Evolutionary conservation across 1,139 yeast species (phyloP), one percentile per base, ranked within the genome.

Genomic region (Suhomyces bokatorum): DNA sequence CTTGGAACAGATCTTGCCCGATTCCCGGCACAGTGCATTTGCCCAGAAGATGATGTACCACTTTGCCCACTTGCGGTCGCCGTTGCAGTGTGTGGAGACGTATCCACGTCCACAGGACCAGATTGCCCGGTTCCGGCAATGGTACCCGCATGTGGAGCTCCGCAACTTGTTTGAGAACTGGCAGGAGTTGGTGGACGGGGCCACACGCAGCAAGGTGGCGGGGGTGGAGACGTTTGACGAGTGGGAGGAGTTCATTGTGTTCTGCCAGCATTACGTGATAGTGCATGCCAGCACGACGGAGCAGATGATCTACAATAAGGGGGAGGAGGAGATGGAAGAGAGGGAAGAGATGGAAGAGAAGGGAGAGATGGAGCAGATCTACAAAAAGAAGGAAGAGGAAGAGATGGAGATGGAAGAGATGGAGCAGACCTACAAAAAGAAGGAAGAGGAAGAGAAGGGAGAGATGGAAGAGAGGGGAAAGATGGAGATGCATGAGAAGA

Each of bases 211-310:
- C 0, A 62, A 65, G 40, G 76, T 87, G 14, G 72, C 70, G 12
- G 45, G 60, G 2, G 73, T 84, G 24, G 95, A 87, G 59, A 78
- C 78, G 8, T 87, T 87, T 62, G 96, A 87, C 59, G 96, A 87
- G 63, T 78, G 87, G 81, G 96, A 87, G 62, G 96, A 87, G 60
- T 87, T 87, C 52, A 75, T 83, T 26, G 61, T 85, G 14, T 87
- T 86, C 57, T 82, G 90, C 51, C 95, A 86, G 54, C 95, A 87
- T 59, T 87, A 87, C 58, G 71, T 83, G 32, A 70, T 85, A 29
- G 69, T 84, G 4, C 90, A 85, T 61, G 88, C 90, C 1, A 73
- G 83, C 1, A 81, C 78, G 56, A 46, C 46, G 37, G 40, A 33
- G 12, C 47, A 48, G 20, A n/a, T 40, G 32, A 35, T 46, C 11